Evolutionary conservation across 176 grass and related monocot species (phyloP), one percentile per base, ranked within the genome.

Genomic region (Aegilops umbellulata): DNA sequence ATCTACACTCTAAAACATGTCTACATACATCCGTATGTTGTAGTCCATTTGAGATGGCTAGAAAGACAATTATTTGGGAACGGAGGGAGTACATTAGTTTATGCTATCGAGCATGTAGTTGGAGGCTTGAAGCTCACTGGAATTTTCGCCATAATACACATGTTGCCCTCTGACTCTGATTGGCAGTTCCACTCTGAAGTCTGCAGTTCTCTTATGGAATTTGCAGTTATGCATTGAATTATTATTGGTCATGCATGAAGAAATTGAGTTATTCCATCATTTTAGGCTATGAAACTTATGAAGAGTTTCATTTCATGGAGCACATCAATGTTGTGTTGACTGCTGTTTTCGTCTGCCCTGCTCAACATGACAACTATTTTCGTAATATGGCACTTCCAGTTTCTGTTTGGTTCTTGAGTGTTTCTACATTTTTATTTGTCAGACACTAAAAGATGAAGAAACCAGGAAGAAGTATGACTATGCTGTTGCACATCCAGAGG

Each of bases 401-500:
- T 84, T 4, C 65, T 84, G 19, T 42, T 76, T 76, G 77, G 53
- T 8, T 86, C 16, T 65, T 91, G 76, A 91, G 16, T 39, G 22
- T 9, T 8, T 75, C 29, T 76, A 77, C 20, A 5, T 80, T 83
- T 66, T 70, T 26, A 80, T 86, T 63, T 77, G n/a, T 36, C 86
- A 98, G 95, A 95, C 94, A 85, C 83, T 98, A 53, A 98, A 92
- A 87, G 95, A 98, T 77, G 95, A 98, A 87, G 82, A 91, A 65
- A 95, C 95, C 82, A 88, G 95, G 81, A 69, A 90, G 83, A 86
- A 98, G 46, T 98, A 95, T 87, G 93, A 98, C 74, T 98, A 95
- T 95, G 95, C 95, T 65, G 95, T 98, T 91, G 95, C 90, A 68
- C 95, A 98, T 90, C 95, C 93, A n/a, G 93, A 98, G 95, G 95